phyloP scores from a whole-genome alignment of 768 basidiomycete genomes.

The Coprinellus micaceus region DNA sequence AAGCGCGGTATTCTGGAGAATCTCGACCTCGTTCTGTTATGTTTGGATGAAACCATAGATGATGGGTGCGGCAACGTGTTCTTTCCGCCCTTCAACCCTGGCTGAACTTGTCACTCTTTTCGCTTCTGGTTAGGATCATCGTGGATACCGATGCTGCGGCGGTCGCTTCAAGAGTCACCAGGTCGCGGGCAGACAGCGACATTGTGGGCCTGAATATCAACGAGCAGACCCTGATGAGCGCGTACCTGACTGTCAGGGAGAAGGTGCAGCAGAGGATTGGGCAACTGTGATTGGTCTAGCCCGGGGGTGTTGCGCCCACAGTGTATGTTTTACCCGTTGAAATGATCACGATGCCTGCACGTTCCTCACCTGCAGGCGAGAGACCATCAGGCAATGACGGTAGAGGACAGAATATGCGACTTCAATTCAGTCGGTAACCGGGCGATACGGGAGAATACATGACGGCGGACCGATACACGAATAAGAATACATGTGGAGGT shows the following conservation, averaged over 20 bases:
- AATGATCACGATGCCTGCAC: too few relatives aligned
- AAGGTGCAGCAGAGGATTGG: constrained; percentile 81
- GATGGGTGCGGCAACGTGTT: constrained; percentile 70
- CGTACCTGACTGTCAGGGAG: constrained; percentile 87
- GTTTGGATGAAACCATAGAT: constrained; percentile 95
- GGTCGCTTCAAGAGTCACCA: constrained; percentile 92
- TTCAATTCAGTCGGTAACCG: too few relatives aligned
- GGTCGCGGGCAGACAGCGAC: constrained; percentile 90
- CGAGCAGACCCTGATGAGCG: constrained; percentile 92
- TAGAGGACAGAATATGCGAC: too few relatives aligned
- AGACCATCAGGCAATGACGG: too few relatives aligned
- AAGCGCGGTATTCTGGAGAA: constrained; percentile 94
- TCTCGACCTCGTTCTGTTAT: constrained; percentile 86
- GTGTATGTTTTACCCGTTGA: neutral
- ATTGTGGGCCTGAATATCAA: constrained; percentile 77
- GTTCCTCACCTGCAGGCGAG: too few relatives aligned
- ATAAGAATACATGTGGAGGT: constrained; percentile 4
- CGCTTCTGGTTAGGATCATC: constrained; percentile 63
- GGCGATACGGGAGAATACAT: too few relatives aligned
- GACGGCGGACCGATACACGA: too few relatives aligned
- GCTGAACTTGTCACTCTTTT: neutral
- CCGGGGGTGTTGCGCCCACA: neutral
- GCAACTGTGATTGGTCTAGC: constrained; percentile 47
- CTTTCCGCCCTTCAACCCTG: neutral
- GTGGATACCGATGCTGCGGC: constrained; percentile 94